A percentile compares a stretch with the other conserved stretches of the same genome.
phyloP scores from a whole-genome alignment of 345 rosid species.

The Punica granatum region DNA sequence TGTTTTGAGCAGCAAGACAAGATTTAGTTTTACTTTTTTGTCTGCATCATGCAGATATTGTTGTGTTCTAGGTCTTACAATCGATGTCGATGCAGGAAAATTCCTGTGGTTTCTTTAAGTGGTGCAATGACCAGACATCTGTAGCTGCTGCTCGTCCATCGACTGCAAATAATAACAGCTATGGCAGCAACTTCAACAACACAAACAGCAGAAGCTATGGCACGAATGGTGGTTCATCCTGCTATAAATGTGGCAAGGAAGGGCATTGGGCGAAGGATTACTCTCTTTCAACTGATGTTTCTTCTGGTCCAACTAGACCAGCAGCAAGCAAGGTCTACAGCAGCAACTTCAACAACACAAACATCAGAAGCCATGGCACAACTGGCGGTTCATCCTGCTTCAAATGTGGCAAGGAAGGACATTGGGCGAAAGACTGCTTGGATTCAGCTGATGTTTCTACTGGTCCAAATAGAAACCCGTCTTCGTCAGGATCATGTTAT shows the following conservation, averaged over 20 bases:
- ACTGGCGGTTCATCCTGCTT: conserved; percentile 32
- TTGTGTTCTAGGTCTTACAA: neutral
- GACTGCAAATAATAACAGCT: conserved; percentile 9
- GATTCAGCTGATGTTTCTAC: conserved; percentile 14
- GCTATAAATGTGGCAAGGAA: conserved; percentile 36
- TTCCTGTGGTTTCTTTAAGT: conserved; percentile 58
- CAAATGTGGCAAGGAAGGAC: conserved; percentile 44
- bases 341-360: neutral
- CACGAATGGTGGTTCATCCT: conserved; percentile 28
- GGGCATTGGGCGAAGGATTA: conserved; percentile 52
- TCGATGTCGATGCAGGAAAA: conserved; percentile 15
- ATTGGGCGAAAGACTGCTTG: conserved; percentile 47
- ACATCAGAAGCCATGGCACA: conserved; percentile 14
- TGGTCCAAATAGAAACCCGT: conserved; percentile 17
- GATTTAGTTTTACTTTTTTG: neutral
- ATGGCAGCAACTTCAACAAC: conserved; percentile 2
- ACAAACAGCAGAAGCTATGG: conserved; percentile 11
- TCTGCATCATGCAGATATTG: neutral
- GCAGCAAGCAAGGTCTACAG: too few relatives aligned
- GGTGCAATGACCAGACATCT: conserved; percentile 38
- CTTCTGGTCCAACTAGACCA: too few relatives aligned
- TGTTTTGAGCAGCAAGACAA: neutral
- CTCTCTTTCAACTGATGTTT: conserved; percentile 19
- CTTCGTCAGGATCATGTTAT: conserved; percentile 24
- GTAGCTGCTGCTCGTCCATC: conserved; percentile 14